These are phyloP conservation scores for Paraconiothyrium brasiliense DNA, from an alignment of 2,329 filamentous ascomycete genomes.

Conservation along the genomic window DNA sequence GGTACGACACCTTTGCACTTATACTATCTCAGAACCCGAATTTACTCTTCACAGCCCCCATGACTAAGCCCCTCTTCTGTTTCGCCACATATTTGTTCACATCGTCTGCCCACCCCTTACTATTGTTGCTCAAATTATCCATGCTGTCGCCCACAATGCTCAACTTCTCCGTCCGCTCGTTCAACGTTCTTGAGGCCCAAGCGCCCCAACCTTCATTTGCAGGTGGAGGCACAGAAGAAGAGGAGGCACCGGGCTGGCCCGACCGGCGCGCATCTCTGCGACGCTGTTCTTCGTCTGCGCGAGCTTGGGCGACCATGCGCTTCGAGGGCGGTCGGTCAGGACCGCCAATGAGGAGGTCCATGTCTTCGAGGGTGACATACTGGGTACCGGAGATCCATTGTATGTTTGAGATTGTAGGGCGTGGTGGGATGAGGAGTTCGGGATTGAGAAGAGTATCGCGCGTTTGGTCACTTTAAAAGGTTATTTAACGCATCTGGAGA, in stretches of 20 bases:
- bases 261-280: constrained; percentile 47
- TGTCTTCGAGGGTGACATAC: constrained; percentile 83
- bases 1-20: not conserved
- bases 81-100: constrained; percentile 85
- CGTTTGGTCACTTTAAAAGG: constrained; percentile 51
- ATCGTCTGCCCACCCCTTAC: constrained; percentile 84
- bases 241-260: constrained; percentile 44
- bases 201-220: constrained; percentile 69
- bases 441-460: constrained; percentile 84
- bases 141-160: constrained; percentile 84
- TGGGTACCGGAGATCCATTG: constrained; percentile 98
- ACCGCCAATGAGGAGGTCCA: constrained; percentile 90
- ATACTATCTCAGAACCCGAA: constrained; percentile 40
- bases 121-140: constrained; percentile 82
- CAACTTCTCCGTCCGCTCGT: constrained; percentile 89
- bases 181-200: constrained; percentile 86
- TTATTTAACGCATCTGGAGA: constrained; percentile 17
- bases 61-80: constrained; percentile 86
- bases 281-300: constrained; percentile 73
- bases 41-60: constrained; percentile 63
- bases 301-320: constrained; percentile 83
- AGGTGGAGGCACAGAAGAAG: constrained; percentile 33
- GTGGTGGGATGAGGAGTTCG: constrained; percentile 74
- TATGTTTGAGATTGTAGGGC: constrained; percentile 92
- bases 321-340: constrained; percentile 88